Conservation (phyloP, 2,329 filamentous ascomycete species). For the Trichophyton simii region DNA sequence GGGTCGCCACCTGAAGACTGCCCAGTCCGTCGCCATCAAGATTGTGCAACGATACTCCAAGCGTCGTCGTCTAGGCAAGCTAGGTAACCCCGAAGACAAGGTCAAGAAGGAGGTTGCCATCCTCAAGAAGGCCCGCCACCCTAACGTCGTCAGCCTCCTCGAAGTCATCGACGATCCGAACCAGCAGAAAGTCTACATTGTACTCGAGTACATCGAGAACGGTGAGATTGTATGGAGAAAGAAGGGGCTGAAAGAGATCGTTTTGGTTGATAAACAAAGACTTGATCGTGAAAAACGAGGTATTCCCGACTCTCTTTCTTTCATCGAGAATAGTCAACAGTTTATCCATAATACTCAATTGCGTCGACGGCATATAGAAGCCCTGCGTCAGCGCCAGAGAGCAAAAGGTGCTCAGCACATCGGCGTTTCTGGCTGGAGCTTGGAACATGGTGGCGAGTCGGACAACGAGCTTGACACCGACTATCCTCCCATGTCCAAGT, state of each 20-base stretch:
- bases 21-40: slow-evolving; percentile 86
- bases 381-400: slow-evolving; percentile 48
- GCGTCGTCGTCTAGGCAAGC: slow-evolving; percentile 71
- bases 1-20: slow-evolving; percentile 63
- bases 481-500: slow-evolving; percentile 21
- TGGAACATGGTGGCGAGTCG: slow-evolving; percentile 60
- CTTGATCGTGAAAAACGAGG: slow-evolving; percentile 65
- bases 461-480: slow-evolving; percentile 36
- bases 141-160: slow-evolving; percentile 88
- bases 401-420: slow-evolving; percentile 41
- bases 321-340: slow-evolving; percentile 33
- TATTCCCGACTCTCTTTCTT: slow-evolving; percentile 53
- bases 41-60: slow-evolving; percentile 95
- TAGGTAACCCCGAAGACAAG: slow-evolving; percentile 55
- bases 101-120: slow-evolving; percentile 96
- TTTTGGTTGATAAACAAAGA: slow-evolving; percentile 66
- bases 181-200: slow-evolving; percentile 95
- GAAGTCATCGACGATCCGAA: slow-evolving; percentile 97
- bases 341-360: slow-evolving; percentile 28
- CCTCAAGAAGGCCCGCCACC: slow-evolving; percentile 91
- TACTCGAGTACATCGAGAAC: slow-evolving; percentile 85
- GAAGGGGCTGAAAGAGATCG: slow-evolving; percentile 72
- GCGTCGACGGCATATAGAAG: slow-evolving; percentile 37
- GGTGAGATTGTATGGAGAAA: slow-evolving; percentile 92
- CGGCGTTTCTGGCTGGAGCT: slow-evolving; percentile 63